Evolutionary conservation across 805 yeast genomes (phyloP).

Genomic region (Teunomyces barrocoloradensis): DNA sequence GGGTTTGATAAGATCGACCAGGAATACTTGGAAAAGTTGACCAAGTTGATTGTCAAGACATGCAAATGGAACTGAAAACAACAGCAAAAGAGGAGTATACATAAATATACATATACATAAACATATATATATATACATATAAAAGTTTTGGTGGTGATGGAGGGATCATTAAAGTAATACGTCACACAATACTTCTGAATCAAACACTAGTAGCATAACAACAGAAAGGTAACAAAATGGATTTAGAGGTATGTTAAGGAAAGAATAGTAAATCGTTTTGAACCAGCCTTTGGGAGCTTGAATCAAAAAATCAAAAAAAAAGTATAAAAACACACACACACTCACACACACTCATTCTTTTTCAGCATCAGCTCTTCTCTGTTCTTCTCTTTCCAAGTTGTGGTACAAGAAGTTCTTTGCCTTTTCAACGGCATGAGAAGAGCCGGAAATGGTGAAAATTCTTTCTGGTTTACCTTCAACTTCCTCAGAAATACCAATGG

Average conservation of each 20-base stretch:
- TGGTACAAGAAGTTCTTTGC: conserved; percentile 58
- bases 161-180: background rate
- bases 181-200: background rate
- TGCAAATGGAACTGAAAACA: conserved; percentile 38
- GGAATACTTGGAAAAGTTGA: conserved; percentile 58
- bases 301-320: background rate
- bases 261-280: background rate
- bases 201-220: background rate
- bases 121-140: background rate
- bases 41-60: conserved; percentile 46
- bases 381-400: conserved; percentile 57
- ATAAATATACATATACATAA: background rate
- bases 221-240: background rate
- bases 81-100: background rate
- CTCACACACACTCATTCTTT: background rate
- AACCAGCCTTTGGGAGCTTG: background rate
- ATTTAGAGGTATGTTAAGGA: background rate
- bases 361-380: conserved; percentile 31
- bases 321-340: background rate
- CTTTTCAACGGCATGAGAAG: conserved; percentile 51
- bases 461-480: conserved; percentile 63
- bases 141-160: background rate
- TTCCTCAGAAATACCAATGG: conserved; percentile 71
- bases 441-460: conserved; percentile 68
- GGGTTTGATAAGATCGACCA: conserved; percentile 72